Percentiles rank a stretch among this genome's conserved stretches.
phyloP scores from a whole-genome alignment of 2,329 filamentous ascomycete genomes.

The Neopestalotiopsis sp. region DNA sequence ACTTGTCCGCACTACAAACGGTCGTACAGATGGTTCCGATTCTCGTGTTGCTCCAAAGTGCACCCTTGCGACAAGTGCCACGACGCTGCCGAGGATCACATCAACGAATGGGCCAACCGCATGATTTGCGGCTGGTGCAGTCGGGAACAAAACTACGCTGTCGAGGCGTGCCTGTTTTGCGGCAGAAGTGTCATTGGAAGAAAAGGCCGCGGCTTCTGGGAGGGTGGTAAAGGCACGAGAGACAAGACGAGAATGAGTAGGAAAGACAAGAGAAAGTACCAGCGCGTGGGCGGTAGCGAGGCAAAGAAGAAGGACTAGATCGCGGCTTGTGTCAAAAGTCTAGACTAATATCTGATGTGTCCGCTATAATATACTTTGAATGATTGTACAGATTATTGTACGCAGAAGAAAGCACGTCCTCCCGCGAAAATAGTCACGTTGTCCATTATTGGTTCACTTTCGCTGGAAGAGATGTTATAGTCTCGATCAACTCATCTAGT shows the following conservation, averaged over 20 bases:
- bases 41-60: constrained; percentile 65
- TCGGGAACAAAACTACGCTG: constrained; percentile 79
- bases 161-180: constrained; percentile 78
- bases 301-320: constrained; percentile 40
- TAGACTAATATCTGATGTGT: no score
- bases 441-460: background rate
- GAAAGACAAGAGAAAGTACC: constrained; percentile 78
- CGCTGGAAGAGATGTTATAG: background rate
- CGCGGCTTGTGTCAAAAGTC: background rate
- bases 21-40: constrained; percentile 69
- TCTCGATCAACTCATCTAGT: background rate
- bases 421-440: background rate
- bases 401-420: background rate
- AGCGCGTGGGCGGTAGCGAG: constrained; percentile 57
- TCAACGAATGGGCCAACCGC: constrained; percentile 80
- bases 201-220: constrained; percentile 79
- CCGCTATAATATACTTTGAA: background rate
- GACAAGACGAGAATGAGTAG: constrained; percentile 74
- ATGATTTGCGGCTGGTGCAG: constrained; percentile 86
- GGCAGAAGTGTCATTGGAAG: constrained; percentile 71
- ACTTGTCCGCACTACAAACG: constrained; percentile 64
- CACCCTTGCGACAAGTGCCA: constrained; percentile 76
- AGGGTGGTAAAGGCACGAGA: constrained; percentile 83
- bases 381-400: background rate
- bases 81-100: constrained; percentile 72